Conservation (phyloP, 768 basidiomycete species). For the Exsudoporus frostii region DNA sequence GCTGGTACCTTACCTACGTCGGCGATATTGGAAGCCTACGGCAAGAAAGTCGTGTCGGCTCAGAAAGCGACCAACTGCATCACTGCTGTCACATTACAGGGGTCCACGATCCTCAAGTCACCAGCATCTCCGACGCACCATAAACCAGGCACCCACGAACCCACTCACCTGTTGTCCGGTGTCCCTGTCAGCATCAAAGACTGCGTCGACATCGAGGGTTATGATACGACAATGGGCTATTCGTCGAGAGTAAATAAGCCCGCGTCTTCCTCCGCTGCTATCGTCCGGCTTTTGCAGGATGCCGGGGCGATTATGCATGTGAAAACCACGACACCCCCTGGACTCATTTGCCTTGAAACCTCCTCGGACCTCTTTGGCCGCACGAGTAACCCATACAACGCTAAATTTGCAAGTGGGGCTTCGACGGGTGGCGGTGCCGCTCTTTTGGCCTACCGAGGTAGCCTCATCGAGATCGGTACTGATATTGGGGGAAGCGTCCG, state of each 20-base stretch:
- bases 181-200: conserved; percentile 52
- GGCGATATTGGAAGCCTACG: conserved; percentile 38
- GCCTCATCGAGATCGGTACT: conserved; percentile 44
- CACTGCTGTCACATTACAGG: conserved; percentile 42
- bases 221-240: conserved; percentile 46
- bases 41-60: conserved; percentile 38
- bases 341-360: conserved; percentile 39
- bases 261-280: conserved; percentile 33
- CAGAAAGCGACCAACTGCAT: conserved; percentile 50
- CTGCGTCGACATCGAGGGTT: conserved; percentile 41
- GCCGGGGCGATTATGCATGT: conserved; percentile 42
- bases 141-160: not conserved
- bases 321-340: conserved; percentile 45
- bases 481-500: conserved; percentile 51
- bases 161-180: conserved; percentile 37
- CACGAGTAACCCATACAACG: conserved; percentile 48
- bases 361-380: conserved; percentile 44
- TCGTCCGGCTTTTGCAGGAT: conserved; percentile 39
- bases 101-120: conserved; percentile 13
- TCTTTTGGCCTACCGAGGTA: conserved; percentile 44
- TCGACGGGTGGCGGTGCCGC: conserved; percentile 53
- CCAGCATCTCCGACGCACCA: conserved; percentile 8
- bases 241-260: conserved; percentile 37
- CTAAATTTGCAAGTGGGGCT: conserved; percentile 40
- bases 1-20: conserved; percentile 25